Conservation (phyloP, 2,329 filamentous ascomycete species). For the Diaporthe velutina region DNA sequence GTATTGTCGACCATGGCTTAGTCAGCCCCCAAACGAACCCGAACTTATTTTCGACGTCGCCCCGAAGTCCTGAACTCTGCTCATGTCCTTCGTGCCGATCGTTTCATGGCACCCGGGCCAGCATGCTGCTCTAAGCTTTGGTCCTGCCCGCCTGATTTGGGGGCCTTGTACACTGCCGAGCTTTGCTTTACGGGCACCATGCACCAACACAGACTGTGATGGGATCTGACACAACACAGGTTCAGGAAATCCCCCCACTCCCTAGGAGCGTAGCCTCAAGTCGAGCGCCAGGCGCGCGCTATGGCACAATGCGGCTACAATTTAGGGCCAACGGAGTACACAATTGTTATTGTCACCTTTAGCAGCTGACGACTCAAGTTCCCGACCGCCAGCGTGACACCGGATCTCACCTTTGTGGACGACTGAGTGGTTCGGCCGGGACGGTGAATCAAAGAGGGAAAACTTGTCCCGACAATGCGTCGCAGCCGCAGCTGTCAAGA, state of each 20-base stretch:
- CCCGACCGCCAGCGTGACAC: neutral
- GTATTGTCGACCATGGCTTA: neutral
- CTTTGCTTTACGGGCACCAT: neutral
- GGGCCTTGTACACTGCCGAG: slow-evolving; percentile 4
- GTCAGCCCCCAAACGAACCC: neutral
- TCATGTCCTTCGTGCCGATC: neutral
- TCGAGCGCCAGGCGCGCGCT: neutral
- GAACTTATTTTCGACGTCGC: slow-evolving; percentile 15
- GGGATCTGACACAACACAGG: slow-evolving; percentile 20
- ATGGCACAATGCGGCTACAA: neutral
- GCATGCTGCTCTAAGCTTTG: neutral
- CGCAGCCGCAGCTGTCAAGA: neutral
- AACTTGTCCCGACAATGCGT: neutral
- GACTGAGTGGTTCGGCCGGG: neutral
- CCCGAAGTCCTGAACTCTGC: slow-evolving; percentile 29
- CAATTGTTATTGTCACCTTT: too few species aligned
- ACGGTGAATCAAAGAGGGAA: neutral
- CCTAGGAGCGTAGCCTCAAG: neutral
- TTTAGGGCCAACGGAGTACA: neutral
- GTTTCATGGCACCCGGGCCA: neutral
- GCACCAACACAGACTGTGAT: slow-evolving; percentile 24
- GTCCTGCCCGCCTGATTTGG: neutral
- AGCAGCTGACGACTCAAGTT: too few species aligned
- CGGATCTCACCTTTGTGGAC: neutral
- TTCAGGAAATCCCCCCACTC: neutral